Percentiles rank a stretch among this genome's conserved stretches.
Evolutionary conservation across 2,329 filamentous ascomycete species (phyloP).

Genomic region (Cyphellophora attinorum): DNA sequence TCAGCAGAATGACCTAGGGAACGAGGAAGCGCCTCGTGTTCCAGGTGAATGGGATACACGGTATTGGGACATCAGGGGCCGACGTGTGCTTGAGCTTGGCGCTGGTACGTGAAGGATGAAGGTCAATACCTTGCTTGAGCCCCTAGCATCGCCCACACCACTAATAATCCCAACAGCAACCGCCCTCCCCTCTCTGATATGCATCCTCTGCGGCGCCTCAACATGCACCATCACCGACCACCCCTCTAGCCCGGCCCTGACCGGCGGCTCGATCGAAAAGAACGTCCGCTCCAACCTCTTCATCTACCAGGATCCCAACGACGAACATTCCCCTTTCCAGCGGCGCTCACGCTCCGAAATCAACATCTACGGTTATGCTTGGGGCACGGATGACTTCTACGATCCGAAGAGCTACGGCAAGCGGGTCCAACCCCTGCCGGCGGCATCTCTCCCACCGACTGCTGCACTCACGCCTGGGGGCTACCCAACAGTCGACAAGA

Average conservation of each 20-base stretch:
- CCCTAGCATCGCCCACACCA: too few relatives aligned
- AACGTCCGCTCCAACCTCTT: slow-evolving; percentile 11
- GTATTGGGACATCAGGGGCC: slow-evolving; percentile 36
- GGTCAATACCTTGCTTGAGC: too few relatives aligned
- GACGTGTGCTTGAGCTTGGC: slow-evolving; percentile 49
- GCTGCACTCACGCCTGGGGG: slow-evolving; percentile 19
- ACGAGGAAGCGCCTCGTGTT: slow-evolving; percentile 3
- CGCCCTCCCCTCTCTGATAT: slow-evolving; percentile 31
- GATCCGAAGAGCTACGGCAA: slow-evolving; percentile 26
- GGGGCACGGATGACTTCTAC: slow-evolving; percentile 15
- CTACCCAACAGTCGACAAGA: slow-evolving; percentile 36
- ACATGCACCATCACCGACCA: slow-evolving; percentile 43
- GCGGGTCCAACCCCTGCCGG: slow-evolving; percentile 6
- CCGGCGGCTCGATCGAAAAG: slow-evolving; percentile 13
- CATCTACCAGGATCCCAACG: background rate
- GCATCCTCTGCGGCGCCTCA: slow-evolving; percentile 26
- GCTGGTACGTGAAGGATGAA: slow-evolving; percentile 51
- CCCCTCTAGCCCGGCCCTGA: slow-evolving; percentile 30
- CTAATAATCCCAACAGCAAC: slow-evolving; percentile 22
- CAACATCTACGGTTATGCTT: slow-evolving; percentile 11
- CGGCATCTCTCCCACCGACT: slow-evolving; percentile 25
- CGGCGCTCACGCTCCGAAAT: slow-evolving; percentile 1
- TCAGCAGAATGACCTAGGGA: slow-evolving; percentile 2
- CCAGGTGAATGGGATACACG: slow-evolving; percentile 7
- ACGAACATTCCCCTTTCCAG: background rate